Evolutionary conservation across 176 grass and related monocot genomes (phyloP), one percentile per base, ranked within the genome.

Genomic region (Musa troglodytarum): DNA sequence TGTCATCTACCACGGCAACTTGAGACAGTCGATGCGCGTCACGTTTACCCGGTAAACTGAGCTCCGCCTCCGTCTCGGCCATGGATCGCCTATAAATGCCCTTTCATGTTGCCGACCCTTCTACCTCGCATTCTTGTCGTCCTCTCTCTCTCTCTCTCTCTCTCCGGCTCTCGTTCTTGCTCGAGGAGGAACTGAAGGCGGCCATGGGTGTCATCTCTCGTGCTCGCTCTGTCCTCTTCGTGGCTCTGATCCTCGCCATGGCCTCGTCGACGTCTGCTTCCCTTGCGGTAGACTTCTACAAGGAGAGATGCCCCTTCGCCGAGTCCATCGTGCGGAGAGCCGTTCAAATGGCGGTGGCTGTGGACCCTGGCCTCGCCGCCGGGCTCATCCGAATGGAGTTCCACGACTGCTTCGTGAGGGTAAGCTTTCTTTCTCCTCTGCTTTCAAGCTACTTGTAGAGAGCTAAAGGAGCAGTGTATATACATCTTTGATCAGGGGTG

Each of bases 371-470:
- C n/a, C 43, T 92, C 10, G 89, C 72, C 22, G 89, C 87, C 8
- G 83, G 83, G 0, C 79, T 96, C 21, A 85, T 96, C 85, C 81
- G 92, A 15, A 87, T 96, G 81, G 88, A 91, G 61, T 96, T 96
- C 77, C 91, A 95, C 55, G 92, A 95, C 53, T 95, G 92, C 77
- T 96, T 96, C 67, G 88, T 96, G 34, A n/a, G 71, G 49, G 71
- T 73, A 13, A 43, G 34, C 34, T 43, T 43, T 43, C 34, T 43
- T 43, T 6, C 4, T 43, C 34, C 34, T 6, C 34, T 43, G 34
- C 34, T 6, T 43, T 43, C 34, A 43, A 43, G 34, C 34, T 43
- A 6, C 34, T 43, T 43, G 34, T 43, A 0, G 34, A 43, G 34
- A 43, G 34, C 34, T 43, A 43, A 43, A 43, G 4, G 34, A 43